Base-by-base conservation (phyloP, 192 early-diverging fungal genomes). In the Coemansia nantahalensis region DNA sequence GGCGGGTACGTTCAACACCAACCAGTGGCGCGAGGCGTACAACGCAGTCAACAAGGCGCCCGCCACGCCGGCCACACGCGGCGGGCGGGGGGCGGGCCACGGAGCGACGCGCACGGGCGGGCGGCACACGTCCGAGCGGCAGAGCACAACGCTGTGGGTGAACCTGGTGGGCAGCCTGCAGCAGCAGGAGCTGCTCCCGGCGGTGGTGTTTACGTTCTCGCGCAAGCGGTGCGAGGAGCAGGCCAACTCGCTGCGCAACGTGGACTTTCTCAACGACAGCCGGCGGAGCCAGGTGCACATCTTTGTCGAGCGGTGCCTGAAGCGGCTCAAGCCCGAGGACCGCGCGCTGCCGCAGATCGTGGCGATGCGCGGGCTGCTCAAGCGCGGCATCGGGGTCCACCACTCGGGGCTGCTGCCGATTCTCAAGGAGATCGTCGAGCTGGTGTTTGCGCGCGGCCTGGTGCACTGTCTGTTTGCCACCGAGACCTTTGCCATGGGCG, bases 401-500 rank as follows among this genome's bases (percentile, higher is more conserved):
- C 96, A 99, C 62, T 84, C 91, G 48, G 96, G 96, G 34, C 80
- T 96, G 33, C 80, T 99, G 45, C 96, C 96, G 8, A 95, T 99
- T 57, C 82, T 99, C 46, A 99, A 99, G 74, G 96, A 99, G 83
- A 88, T 95, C 56, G 94, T 99, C 6, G 96, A 99, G 68, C 93
- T 97, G 35, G 53, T 97, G 54, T 99, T 99, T 79, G 81, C 86
- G 15, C 73, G 86, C 30, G 91, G 92, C 3, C 76, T 97, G 28
- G 91, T 99, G 31, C 86, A 86, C 65, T 87, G 93, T 3, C 68
- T 99, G 56, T 97, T 95, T 83, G 96, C 96, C 0, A 99, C 96
- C 4, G 96, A 99, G 68, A 99, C 96, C 10, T 99, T 99, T 82
- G 92, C 96, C 5, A 99, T 99, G 94, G 96, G 96, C 45, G 92